These are phyloP conservation scores for Talaromyces rugulosus DNA, from an alignment of 2,329 filamentous ascomycete species.

Conservation along the genomic window DNA sequence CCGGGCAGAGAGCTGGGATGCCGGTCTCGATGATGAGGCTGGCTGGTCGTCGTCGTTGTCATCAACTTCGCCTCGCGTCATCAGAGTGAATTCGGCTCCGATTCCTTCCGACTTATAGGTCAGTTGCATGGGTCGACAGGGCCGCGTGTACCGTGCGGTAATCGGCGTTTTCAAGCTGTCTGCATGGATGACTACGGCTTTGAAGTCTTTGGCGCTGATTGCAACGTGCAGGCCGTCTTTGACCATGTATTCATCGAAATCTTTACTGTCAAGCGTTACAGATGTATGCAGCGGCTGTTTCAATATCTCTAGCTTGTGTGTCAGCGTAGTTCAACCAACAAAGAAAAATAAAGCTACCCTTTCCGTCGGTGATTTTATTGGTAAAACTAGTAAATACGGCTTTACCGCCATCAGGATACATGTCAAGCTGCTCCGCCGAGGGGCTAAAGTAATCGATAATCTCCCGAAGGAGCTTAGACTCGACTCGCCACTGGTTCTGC, in stretches of 20 bases:
- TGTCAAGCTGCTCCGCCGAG: constrained; percentile 61
- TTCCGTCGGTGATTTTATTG: constrained; percentile 59
- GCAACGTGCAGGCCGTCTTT: constrained; percentile 58
- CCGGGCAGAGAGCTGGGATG: constrained; percentile 37
- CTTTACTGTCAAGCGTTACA: constrained; percentile 57
- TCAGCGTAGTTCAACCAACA: constrained; percentile 6
- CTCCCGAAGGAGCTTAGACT: constrained; percentile 54
- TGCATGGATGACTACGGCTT: constrained; percentile 59
- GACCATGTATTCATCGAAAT: constrained; percentile 58
- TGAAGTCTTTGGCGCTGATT: constrained; percentile 64
- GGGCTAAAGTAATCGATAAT: constrained; percentile 62
- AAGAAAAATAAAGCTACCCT: constrained; percentile 36
- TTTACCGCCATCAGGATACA: constrained; percentile 55
- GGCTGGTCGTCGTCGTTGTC: constrained; percentile 27
- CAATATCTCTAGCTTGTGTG: constrained; percentile 49
- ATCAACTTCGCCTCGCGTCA: constrained; percentile 58
- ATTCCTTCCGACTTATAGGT: constrained; percentile 55
- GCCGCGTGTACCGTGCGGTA: constrained; percentile 56
- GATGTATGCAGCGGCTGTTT: constrained; percentile 63
- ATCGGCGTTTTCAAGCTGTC: constrained; percentile 54
- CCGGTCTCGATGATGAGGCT: constrained; percentile 33
- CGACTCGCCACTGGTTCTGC: constrained; percentile 57
- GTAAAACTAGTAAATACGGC: constrained; percentile 64
- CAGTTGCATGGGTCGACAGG: constrained; percentile 58
- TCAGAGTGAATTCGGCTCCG: constrained; percentile 47